Evolutionary conservation across 495 filamentous ascomycete genomes (phyloP), one percentile per base, ranked within the genome.

Genomic region (Rusavskia elegans): DNA sequence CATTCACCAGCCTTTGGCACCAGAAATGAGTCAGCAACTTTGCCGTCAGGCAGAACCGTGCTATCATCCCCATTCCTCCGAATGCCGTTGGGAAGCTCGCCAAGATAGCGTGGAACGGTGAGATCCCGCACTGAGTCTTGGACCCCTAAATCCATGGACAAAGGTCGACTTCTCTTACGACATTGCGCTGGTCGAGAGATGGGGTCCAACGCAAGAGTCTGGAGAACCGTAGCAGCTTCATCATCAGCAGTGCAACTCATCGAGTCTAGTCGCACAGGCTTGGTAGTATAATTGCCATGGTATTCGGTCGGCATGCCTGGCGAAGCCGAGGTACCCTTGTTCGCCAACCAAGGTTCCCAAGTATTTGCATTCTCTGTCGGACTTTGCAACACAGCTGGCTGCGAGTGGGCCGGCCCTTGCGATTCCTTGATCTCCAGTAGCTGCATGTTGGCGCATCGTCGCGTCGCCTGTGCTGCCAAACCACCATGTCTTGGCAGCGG

Each of bases 391-490:
- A 19, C 11, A 29, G n/a, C 20, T 7, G 0, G 32, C 32, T 35
- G 9, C 2, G 30, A 11, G 2, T 51, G 19, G 9, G 7, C 20
- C 10, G 17, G 11, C 27, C 19, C 17, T 41, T 16, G 36, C 42
- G 60, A 55, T 45, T 63, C 60, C 53, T 59, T 68, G 49, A 61
- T 23, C 30, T 55, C 57, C 30, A 61, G 58, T 45, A 61, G 57
- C 41, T 61, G 61, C 53, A 72, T 72, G 57, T 81, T 87, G 63
- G 82, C 84, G 63, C 78, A 85, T 54, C 85, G 84, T 71, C 80
- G 82, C 60, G 86, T 88, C 72, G 87, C 88, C 77, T 83, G 82
- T 60, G 83, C 77, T 61, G 85, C 86, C 79, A 85, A 50, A 57
- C 44, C 44, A 16, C 44, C 44, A 25, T 10, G 44, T 46, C 70